Conservation (phyloP, 805 yeast species). For the Candida ortonii region DNA sequence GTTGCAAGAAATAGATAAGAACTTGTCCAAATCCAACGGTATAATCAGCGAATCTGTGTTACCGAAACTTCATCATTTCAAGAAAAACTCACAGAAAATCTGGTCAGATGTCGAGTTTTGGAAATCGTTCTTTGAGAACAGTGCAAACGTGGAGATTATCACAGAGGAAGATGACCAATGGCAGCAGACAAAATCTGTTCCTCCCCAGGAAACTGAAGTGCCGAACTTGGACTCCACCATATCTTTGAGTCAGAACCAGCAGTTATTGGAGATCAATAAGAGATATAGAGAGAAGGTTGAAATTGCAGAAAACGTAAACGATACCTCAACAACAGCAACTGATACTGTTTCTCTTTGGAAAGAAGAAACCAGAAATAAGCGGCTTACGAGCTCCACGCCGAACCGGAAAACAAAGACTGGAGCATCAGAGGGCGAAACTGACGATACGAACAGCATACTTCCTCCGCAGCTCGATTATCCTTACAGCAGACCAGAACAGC, state of each 20-base stretch:
- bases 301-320: constrained; percentile 8
- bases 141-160: constrained; percentile 32
- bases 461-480: constrained; percentile 5
- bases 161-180: constrained; percentile 17
- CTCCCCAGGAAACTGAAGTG: no score
- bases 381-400: constrained; percentile 24
- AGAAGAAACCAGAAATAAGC: constrained; percentile 16
- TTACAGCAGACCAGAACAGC: constrained; percentile 15
- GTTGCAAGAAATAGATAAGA: constrained; percentile 75
- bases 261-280: constrained; percentile 17
- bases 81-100: constrained; percentile 53
- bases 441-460: constrained; percentile 9
- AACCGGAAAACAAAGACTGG: constrained; percentile 12
- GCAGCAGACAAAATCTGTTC: no score
- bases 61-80: constrained; percentile 64
- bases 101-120: constrained; percentile 71
- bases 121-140: constrained; percentile 68
- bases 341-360: constrained; percentile 20
- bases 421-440: constrained; percentile 1
- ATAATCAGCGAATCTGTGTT: constrained; percentile 64
- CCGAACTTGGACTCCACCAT: constrained; percentile 5
- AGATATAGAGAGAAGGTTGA: constrained; percentile 17
- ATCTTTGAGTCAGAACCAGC: constrained; percentile 13
- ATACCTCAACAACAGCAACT: constrained; percentile 16
- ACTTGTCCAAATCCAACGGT: constrained; percentile 64